phyloP scores from a whole-genome alignment of 306 rosid genomes.

The Carpinus fangiana region DNA sequence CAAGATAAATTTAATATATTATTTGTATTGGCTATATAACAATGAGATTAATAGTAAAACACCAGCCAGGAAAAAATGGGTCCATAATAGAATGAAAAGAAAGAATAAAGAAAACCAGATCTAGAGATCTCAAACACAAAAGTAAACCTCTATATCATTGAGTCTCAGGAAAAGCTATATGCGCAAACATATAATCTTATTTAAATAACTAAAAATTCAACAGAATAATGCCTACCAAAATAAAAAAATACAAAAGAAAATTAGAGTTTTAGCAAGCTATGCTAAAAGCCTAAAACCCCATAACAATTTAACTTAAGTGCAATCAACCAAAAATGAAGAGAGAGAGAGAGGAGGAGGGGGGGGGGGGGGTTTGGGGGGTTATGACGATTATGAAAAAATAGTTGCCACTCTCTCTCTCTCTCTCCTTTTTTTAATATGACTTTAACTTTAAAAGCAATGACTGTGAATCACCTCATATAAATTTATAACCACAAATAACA shows the following conservation, averaged over 20 bases:
- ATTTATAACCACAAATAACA: not conserved
- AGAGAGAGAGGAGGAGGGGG: not conserved
- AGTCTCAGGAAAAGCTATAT: not conserved
- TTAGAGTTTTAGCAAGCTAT: not conserved
- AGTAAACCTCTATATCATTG: not conserved
- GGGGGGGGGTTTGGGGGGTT: too few relatives aligned
- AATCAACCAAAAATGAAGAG: not conserved
- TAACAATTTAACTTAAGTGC: not conserved
- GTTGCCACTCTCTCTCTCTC: not conserved
- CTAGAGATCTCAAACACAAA: not conserved
- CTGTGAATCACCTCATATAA: not conserved
- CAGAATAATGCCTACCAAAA: not conserved
- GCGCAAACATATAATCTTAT: not conserved
- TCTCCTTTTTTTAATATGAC: not conserved
- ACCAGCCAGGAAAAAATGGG: not conserved
- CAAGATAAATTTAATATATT: not conserved
- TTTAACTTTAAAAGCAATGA: not conserved
- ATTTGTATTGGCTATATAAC: not conserved
- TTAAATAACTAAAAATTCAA: not conserved
- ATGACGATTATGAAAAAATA: not conserved
- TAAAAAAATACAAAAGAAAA: not conserved
- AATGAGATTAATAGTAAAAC: not conserved
- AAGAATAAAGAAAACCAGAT: not conserved
- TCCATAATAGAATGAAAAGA: not conserved
- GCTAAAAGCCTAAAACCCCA: not conserved